Evolutionary conservation across 1,284 basidiomycete genomes (phyloP).

Genomic region (Melampsora americana): DNA sequence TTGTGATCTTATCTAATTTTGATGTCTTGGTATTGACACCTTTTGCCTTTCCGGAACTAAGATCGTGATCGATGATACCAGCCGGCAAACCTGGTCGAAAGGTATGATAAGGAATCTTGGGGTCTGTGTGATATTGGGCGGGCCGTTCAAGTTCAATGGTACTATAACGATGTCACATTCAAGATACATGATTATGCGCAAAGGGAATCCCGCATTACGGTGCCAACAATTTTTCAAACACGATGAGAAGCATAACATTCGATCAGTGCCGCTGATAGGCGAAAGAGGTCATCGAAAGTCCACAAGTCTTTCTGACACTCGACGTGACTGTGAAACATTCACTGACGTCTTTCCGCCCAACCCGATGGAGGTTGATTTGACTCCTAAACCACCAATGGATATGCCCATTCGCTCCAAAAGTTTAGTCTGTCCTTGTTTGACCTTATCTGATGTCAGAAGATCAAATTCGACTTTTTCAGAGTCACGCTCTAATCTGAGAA

Average conservation of each 20-base stretch:
- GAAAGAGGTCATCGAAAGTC: conserved; percentile 1
- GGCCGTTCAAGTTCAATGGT: conserved; percentile 82
- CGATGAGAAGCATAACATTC: background rate
- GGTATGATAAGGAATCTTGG: conserved; percentile 75
- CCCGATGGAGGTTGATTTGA: conserved; percentile 70
- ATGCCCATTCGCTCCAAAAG: conserved; percentile 83
- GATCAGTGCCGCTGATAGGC: background rate
- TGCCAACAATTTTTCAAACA: too few species aligned
- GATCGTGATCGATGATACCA: conserved; percentile 45
- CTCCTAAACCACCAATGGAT: conserved; percentile 69
- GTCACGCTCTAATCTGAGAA: conserved; percentile 70
- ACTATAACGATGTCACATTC: conserved; percentile 56
- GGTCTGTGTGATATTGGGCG: conserved; percentile 69
- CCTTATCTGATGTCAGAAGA: conserved; percentile 75
- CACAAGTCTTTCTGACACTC: background rate
- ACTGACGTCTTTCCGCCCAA: conserved; percentile 84
- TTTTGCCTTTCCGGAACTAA: conserved; percentile 58
- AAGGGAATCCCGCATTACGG: background rate
- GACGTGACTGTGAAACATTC: background rate
- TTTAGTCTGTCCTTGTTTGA: conserved; percentile 60
- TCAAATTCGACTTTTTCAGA: conserved; percentile 79
- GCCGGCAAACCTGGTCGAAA: conserved; percentile 61
- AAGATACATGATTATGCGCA: conserved; percentile 22
- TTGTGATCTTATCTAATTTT: conserved; percentile 55
- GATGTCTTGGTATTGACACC: conserved; percentile 58